Percentiles rank a stretch among this genome's conserved stretches.
Evolutionary conservation across 192 early-diverging fungal genomes (phyloP).

Genomic region (Spizellomyces punctatus): DNA sequence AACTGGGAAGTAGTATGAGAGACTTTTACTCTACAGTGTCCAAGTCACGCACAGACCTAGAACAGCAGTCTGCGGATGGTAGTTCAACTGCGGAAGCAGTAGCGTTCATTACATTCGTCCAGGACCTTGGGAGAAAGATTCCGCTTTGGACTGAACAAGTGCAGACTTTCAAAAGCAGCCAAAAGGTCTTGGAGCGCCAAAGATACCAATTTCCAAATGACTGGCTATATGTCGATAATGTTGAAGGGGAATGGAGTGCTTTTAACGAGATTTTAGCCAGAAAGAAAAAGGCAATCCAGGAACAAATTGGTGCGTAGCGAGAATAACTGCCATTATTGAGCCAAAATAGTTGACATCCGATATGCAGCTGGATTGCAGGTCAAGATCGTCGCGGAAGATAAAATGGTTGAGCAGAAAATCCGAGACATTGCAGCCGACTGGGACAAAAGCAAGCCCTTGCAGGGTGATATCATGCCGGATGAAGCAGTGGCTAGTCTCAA

Average conservation of each 20-base stretch:
- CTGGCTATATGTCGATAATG: conserved; percentile 93
- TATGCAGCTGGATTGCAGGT: conserved; percentile 79
- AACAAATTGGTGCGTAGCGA: conserved; percentile 72
- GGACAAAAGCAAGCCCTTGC: conserved; percentile 93
- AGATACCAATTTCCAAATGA: conserved; percentile 93
- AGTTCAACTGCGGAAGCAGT: conserved; percentile 89
- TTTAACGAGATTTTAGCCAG: conserved; percentile 91
- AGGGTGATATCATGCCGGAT: conserved; percentile 88
- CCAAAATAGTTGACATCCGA: too few relatives aligned
- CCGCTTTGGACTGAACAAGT: conserved; percentile 79
- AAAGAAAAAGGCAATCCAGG: conserved; percentile 91
- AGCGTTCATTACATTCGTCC: conserved; percentile 91
- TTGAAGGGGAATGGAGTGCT: conserved; percentile 97
- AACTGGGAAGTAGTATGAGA: conserved; percentile 79
- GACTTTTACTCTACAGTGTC: conserved; percentile 75
- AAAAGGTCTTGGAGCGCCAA: conserved; percentile 91
- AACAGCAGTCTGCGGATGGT: conserved; percentile 83
- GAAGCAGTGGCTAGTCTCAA: conserved; percentile 78
- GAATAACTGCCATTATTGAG: conserved; percentile 25
- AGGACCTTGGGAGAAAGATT: conserved; percentile 87
- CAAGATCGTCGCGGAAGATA: conserved; percentile 95
- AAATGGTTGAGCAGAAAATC: conserved; percentile 82
- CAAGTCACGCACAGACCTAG: conserved; percentile 80
- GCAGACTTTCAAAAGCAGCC: conserved; percentile 85
- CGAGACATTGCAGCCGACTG: conserved; percentile 82